Evolutionary conservation across 768 basidiomycete species (phyloP), one percentile per base, ranked within the genome.

Genomic region (Boletus speciosus): DNA sequence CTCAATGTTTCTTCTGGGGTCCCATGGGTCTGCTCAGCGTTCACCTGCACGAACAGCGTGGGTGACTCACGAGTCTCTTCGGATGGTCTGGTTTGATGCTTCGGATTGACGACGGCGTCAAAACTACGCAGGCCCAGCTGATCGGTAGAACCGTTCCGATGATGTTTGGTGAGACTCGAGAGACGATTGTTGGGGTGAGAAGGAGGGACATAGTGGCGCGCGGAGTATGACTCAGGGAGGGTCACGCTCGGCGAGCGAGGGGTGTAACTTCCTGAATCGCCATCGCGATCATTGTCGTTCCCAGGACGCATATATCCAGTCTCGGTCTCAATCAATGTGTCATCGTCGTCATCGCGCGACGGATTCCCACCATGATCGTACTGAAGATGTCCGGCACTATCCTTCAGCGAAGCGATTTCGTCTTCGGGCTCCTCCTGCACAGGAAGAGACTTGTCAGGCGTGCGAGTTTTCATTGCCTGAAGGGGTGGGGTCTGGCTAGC

Each of bases 371-470:
- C 66, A 16, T 68, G 70, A 19, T 72, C 70, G 59, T 77, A 76
- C 40, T 66, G 56, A 36, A 64, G 52, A 53, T 72, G 70, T 16
- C 72, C 78, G 25, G 81, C 78, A 15, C 59, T 67, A 32, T 69
- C 73, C 61, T 76, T 78, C 36, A 60, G 53, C 34, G 62, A 37
- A 4, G 69, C 69, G 16, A 76, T 70, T 57, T 88, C 85, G 60
- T 88, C 87, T 61, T 88, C 86, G 29, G 78, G 78, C 56, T 88
- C 87, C 65, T 90, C 88, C 66, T 90, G 88, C 3, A 89, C 79
- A 19, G 88, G 88, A 25, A 90, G 75, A 15, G 87, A 87, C 34
- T 86, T 77, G 66, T 88, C 87, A 2, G 88, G 83, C 21, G 83
- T 82, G 21, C 85, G 81, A 6, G 78, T 74, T 65, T 66, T 67